Base-by-base conservation (phyloP, 371 early-diverging fungal species). In the Mortierella sp. region DNA sequence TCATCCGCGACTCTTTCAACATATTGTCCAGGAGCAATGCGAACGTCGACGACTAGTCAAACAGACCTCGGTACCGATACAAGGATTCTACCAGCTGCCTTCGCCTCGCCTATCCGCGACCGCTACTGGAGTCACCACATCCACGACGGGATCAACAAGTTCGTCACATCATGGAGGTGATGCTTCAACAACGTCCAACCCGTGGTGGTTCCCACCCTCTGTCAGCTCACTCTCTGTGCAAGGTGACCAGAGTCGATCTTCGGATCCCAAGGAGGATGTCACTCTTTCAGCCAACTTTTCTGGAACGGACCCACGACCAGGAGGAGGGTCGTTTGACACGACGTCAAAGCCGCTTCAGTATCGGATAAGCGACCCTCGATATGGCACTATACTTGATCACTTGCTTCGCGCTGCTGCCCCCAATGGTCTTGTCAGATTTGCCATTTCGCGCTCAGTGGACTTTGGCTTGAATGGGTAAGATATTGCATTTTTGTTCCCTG, bases 161-260 rank as follows among this genome's bases (percentile, higher is more conserved):
- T 58, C 31, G 9, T 11, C 13, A 47, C 1, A 16, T 24, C 6
- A 11, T 50, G 50, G 37, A 47, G 16, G 40, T 40, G 52, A 61
- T 31, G 34, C 19, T 31, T 61, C 40, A 40, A 68, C 13, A 55
- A 63, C 19, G 29, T 22, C 29, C 53, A 67, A 71, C 48, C 68
- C 71, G 2, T 77, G 77, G 77, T 66, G 71, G 14, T 77, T 71
- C 50, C 77, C 77, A 13, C 72, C 72, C 9, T 44, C 41, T 48
- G 61, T 77, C 43, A 71, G 61, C 43, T 66, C 77, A 0, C 47
- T 77, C 29, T 39, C 19, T 66, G 50, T 77, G 31, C 19, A 71
- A 58, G 77, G 77, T 9, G 50, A 55, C 11, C 9, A 50, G 29
- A 50, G 58, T 37, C 65, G 40, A 10, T 40, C 48, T 16, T 52